phyloP scores from a whole-genome alignment of 148 eudicot genomes.

The Gaultheria prostrata region DNA sequence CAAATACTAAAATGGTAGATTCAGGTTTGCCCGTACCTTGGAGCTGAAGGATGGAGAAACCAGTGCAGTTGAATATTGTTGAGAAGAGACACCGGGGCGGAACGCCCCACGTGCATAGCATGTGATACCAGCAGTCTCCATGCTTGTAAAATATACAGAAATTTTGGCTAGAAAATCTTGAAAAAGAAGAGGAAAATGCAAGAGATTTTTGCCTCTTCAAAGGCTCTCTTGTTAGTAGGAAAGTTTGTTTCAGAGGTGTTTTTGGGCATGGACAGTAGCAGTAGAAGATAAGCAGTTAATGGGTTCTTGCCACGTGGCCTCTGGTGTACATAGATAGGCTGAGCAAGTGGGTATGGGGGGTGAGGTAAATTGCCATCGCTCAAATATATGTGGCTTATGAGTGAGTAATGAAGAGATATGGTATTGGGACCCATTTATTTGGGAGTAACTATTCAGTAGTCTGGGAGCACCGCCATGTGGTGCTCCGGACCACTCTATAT shows the following conservation, averaged over 20 bases:
- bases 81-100: slow-evolving; percentile 60
- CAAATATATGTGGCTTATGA: slow-evolving; percentile 52
- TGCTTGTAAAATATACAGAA: slow-evolving; percentile 15
- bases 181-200: slow-evolving; percentile 1
- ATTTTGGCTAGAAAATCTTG: background rate
- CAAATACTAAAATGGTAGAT: background rate
- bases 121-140: slow-evolving; percentile 72
- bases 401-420: background rate
- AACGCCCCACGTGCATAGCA: slow-evolving; percentile 61
- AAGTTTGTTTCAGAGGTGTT: background rate
- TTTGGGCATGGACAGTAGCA: slow-evolving; percentile 10
- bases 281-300: slow-evolving; percentile 60
- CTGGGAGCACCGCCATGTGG: too few species aligned
- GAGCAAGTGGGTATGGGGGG: slow-evolving; percentile 18
- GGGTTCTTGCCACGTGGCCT: slow-evolving; percentile 66
- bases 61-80: slow-evolving; percentile 56
- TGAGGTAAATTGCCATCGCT: slow-evolving; percentile 42
- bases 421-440: background rate
- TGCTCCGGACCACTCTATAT: too few species aligned
- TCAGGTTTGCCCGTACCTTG: slow-evolving; percentile 49
- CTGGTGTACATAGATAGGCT: slow-evolving; percentile 32
- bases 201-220: slow-evolving; percentile 14
- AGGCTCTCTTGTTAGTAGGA: slow-evolving; percentile 10
- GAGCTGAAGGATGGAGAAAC: slow-evolving; percentile 53
- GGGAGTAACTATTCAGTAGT: too few species aligned